These are phyloP conservation scores for Erysimum cheiri DNA, from an alignment of 441 rosid species.

Conservation along the genomic window DNA sequence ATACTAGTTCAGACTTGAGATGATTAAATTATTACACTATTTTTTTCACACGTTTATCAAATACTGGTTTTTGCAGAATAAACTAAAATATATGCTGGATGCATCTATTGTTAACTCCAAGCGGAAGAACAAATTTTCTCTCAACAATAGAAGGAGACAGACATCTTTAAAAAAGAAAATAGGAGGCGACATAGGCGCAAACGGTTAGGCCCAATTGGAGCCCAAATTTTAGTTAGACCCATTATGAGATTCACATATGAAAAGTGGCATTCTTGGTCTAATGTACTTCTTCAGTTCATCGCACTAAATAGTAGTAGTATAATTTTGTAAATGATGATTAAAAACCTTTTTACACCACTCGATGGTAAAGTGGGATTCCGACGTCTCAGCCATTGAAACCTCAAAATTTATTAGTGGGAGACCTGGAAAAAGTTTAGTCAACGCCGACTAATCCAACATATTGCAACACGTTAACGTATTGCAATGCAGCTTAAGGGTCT, in stretches of 20 bases:
- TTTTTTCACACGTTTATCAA: not conserved
- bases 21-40: not conserved
- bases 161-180: too few relatives aligned
- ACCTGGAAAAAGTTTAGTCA: constrained; percentile 26
- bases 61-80: not conserved
- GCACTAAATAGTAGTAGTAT: too few relatives aligned
- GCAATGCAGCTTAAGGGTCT: constrained; percentile 8
- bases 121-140: not conserved
- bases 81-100: not conserved
- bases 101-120: not conserved
- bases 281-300: not conserved
- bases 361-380: constrained; percentile 15
- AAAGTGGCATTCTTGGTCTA: not conserved
- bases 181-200: not conserved
- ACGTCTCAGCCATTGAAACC: constrained; percentile 7
- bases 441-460: constrained; percentile 20
- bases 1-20: not conserved
- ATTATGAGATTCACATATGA: not conserved
- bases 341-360: constrained; percentile 12
- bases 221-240: not conserved
- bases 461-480: constrained; percentile 31
- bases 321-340: not conserved
- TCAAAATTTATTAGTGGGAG: constrained; percentile 23
- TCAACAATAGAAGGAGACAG: not conserved
- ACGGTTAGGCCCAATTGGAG: not conserved